phyloP scores from a whole-genome alignment of 78 protist genomes.

The Pigoraptor vietnamica region DNA sequence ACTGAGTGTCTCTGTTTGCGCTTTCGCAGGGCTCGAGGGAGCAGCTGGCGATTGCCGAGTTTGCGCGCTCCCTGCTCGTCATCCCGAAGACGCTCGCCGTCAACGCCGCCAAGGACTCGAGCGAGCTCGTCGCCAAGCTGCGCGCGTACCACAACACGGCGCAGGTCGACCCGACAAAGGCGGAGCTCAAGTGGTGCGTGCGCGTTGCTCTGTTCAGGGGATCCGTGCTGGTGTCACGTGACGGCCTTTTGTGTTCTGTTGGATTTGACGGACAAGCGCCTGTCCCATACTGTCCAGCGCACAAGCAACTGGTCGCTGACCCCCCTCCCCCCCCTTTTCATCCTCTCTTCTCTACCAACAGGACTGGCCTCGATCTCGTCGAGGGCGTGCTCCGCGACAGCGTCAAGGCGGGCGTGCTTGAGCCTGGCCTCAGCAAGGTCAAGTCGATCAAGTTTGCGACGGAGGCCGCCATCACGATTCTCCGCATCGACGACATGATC shows the following conservation, averaged over 20 bases:
- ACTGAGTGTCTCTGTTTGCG: not conserved
- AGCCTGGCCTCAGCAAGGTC: constrained; percentile 94
- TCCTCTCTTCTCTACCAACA: not conserved
- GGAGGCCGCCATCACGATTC: constrained; percentile 97
- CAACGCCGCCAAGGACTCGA: constrained; percentile 97
- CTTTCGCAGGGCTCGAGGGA: constrained; percentile 72
- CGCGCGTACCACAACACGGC: constrained; percentile 89
- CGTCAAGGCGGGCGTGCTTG: constrained; percentile 94
- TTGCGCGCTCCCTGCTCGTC: constrained; percentile 95
- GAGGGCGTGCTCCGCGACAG: constrained; percentile 77
- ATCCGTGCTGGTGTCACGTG: not conserved
- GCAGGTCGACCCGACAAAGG: constrained; percentile 70
- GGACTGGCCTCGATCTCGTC: constrained; percentile 77
- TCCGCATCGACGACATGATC: constrained; percentile 94
- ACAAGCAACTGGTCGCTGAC: not conserved
- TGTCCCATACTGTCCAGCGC: not conserved
- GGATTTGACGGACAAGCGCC: not conserved
- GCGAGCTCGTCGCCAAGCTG: constrained; percentile 94
- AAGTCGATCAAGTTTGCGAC: constrained; percentile 95
- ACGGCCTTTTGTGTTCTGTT: too few relatives aligned
- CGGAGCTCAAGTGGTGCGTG: constrained; percentile 14
- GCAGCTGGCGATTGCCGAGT: constrained; percentile 96
- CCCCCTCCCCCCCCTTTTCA: not conserved
- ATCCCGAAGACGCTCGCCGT: constrained; percentile 96
- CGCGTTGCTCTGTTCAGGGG: too few relatives aligned